A percentile compares a stretch with the other conserved stretches of the same genome.
phyloP scores from a whole-genome alignment of 306 rosid species.

The Cucumis melo region DNA sequence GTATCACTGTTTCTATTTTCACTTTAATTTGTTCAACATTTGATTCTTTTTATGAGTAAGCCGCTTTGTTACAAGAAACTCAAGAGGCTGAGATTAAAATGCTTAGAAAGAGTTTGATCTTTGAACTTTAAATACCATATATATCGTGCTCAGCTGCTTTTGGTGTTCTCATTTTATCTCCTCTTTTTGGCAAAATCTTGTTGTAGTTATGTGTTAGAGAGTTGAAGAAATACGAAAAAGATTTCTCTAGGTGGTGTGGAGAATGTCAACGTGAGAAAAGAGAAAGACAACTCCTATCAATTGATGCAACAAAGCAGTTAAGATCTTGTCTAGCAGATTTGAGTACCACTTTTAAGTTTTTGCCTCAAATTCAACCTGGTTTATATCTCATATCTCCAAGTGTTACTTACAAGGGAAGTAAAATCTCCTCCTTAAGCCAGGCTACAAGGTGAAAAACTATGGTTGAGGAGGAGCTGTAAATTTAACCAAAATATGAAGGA shows the following conservation, averaged over 20 bases:
- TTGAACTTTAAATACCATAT: too few relatives aligned
- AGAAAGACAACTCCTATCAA: constrained; percentile 41
- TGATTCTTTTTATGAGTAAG: constrained; percentile 7
- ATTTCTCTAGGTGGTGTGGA: constrained; percentile 74
- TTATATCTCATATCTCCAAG: constrained; percentile 27
- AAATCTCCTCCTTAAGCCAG: constrained; percentile 38
- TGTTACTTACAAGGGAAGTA: constrained; percentile 39
- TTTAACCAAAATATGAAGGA: background rate
- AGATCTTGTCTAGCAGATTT: background rate
- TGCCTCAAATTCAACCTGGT: background rate
- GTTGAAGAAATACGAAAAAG: constrained; percentile 60
- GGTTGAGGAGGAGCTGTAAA: constrained; percentile 27
- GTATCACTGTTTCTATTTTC: constrained; percentile 25
- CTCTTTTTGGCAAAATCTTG: constrained; percentile 4
- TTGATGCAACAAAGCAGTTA: constrained; percentile 64
- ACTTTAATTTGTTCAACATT: background rate
- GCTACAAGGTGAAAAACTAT: constrained; percentile 15
- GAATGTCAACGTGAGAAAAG: constrained; percentile 68
- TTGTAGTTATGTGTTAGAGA: constrained; percentile 68
- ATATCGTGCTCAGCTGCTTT: background rate
- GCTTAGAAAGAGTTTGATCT: constrained; percentile 49
- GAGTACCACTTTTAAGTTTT: background rate
- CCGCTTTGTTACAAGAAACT: constrained; percentile 47
- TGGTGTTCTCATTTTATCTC: background rate
- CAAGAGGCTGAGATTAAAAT: constrained; percentile 69